These are phyloP conservation scores for Rubia yunnanensis DNA, from an alignment of 257 asterid genomes.

Conservation along the genomic window DNA sequence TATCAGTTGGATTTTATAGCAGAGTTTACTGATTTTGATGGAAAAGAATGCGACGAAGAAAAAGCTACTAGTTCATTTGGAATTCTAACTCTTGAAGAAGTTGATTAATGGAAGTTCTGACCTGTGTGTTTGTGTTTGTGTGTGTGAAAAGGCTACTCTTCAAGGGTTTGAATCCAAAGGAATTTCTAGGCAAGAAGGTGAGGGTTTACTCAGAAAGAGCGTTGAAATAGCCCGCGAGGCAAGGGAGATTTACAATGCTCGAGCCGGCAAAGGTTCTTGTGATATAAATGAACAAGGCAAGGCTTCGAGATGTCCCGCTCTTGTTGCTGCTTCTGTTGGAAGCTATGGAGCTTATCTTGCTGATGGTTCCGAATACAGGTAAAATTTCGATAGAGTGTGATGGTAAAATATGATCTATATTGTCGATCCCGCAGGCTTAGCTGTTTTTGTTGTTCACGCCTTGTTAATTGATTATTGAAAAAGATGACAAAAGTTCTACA, in stretches of 20 bases:
- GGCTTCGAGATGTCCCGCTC: constrained; percentile 23
- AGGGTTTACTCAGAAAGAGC: constrained; percentile 47
- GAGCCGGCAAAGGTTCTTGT: constrained; percentile 42
- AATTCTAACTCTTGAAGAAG: not conserved
- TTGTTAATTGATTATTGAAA: too few relatives aligned
- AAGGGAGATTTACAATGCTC: constrained; percentile 41
- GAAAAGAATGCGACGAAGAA: not conserved
- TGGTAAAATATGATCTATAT: too few relatives aligned
- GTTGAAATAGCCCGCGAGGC: constrained; percentile 72
- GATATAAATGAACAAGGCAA: constrained; percentile 23
- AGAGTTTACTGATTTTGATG: not conserved
- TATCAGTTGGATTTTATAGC: not conserved
- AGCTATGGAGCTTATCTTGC: constrained; percentile 85
- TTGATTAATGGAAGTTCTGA: not conserved
- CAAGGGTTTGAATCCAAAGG: constrained; percentile 86
- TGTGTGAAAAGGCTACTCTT: constrained; percentile 56
- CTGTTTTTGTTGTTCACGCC: too few relatives aligned
- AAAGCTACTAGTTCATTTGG: too few relatives aligned
- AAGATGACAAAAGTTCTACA: too few relatives aligned
- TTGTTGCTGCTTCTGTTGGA: constrained; percentile 87
- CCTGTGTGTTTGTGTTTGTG: not conserved
- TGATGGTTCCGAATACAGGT: constrained; percentile 90
- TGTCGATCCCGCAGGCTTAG: too few relatives aligned
- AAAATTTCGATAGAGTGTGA: not conserved
- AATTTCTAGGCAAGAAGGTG: constrained; percentile 46